Evolutionary conservation across 2,329 filamentous ascomycete species (phyloP), one percentile per base, ranked within the genome.

Genomic region (Phoma herbarum): DNA sequence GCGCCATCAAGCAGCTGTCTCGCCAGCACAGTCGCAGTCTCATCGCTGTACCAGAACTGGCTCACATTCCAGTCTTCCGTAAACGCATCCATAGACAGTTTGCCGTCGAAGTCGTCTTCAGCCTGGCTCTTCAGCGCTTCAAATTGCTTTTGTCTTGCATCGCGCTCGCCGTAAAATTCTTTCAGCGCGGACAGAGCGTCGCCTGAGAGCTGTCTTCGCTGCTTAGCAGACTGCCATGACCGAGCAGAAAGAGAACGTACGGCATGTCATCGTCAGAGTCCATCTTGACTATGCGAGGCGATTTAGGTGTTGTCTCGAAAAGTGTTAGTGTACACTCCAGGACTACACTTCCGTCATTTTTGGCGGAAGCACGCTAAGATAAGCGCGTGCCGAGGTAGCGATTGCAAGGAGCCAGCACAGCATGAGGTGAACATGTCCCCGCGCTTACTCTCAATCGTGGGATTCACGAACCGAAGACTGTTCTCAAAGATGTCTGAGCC

Each of bases 41-140:
- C 85, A 52, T 93, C 88, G 9, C 86, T 87, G 73, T 92, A 92
- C 91, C 91, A 95, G 71, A 95, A 95, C 77, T 94, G 91, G 61
- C 86, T 90, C 70, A 89, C 85, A 71, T 93, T 91, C 91, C 91
- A 95, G 75, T 94, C 89, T 77, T 94, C 91, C 1, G 83, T 82
- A 69, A 94, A 95, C 1, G 84, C 80, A 28, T 90, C 86, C 85
- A 94, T 94, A 39, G 78, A 83, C 31, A 86, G 66, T 44, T 77
- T 77, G 22, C 75, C 73, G 11, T 79, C 75, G 59, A 82, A 81
- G 14, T 83, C 81, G 45, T 84, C 79, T 70, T 90, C 88, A 1
- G 87, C 86, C 33, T 83, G 80, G 11, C 80, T 79, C 76, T 88
- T 88, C 51, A 94, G 80, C 61, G 87, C 83, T 73, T 90, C 86